Base-by-base conservation (phyloP, 1,139 yeast species). In the Suhomyces atakaporum region DNA sequence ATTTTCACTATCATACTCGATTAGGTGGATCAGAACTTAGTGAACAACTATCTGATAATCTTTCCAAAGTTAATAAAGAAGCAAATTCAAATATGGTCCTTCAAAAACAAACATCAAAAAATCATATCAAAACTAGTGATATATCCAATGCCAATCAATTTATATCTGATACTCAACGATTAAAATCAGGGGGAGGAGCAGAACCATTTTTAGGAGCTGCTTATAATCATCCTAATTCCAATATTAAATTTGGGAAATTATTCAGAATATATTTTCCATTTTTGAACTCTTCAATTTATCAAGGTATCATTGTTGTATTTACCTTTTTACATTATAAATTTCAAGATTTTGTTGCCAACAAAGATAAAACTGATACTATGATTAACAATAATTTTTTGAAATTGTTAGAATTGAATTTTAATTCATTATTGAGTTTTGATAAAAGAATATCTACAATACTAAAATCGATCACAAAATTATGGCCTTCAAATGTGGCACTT, bases 301-400 rank as follows among this genome's bases (percentile, higher is more conserved):
- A 75, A 46, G 77, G 79, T 1, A 59, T 75, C 29, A 71, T 75
- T 38, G 79, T 75, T 15, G 62, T 71, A 12, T 75, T 70, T 51
- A 73, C 79, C 0, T 56, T 75, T 42, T 55, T 75, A 44, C 75
- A 73, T 47, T 60, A 69, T 39, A 70, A 69, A 23, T 64, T 58
- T 28, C 59, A 60, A 23, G 68, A 63, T 16, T 63, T 75, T 40
- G 51, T 66, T 19, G 46, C 47, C 15, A 54, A 49, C 32, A 49
- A 47, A 24, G 47, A 47, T n/a, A 30, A 27, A 12, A 31, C 36
- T 7, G 34, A 32, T 13, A 19, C 32, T 7, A 22, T 40, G 12
- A 39, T 42, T 25, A 42, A 54, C 32, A 49, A 46, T 26, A 50
- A 47, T 9, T 63, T 64, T 29, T 53, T 66, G 34, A 42, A 42